Evolutionary conservation across 768 basidiomycete genomes (phyloP), one percentile per base, ranked within the genome.

Genomic region (Amanita inopinata): DNA sequence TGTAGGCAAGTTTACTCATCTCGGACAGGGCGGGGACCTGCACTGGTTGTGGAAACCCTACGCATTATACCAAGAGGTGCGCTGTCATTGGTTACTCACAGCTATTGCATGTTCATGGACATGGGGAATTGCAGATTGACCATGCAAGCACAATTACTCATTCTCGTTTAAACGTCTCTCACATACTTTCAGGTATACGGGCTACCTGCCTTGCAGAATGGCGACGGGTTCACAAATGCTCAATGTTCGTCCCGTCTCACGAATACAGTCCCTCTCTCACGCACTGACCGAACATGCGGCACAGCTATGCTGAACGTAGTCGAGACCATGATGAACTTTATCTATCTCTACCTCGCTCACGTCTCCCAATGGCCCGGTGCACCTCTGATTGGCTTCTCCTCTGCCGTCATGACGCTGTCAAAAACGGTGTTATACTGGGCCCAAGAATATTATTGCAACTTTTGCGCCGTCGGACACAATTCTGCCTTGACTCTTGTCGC

Each of bases 1-100:
- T 35, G 31, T 18, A 10, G 10, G 14, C 18, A 33, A 32, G 33
- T 11, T 30, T 17, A 40, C 27, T 14, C 36, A 28, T 27, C 6
- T 20, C 9, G 23, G 34, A 23, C 12, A 73, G 68, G 89, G 86
- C 0, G 91, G 91, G 2, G 88, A 92, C 59, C 66, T 92, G 34
- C 84, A 91, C 52, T 93, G 89, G 90, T 73, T 93, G 33, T 94
- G 90, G 91, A 66, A 72, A 46, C 88, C 88, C 2, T 93, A 93
- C 54, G 72, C 68, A 18, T 46, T 84, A 22, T 90, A 89, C 61
- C 80, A 87, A 54, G 65, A 80, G n/a, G 64, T 88, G 40, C 33
- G 62, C 46, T 5, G 18, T 10, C 5, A 27, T 42, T 64, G 70
- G 47, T 54, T 61, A 33, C 65, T 69, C 19, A 19, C 6, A n/a